phyloP scores from a whole-genome alignment of 106 monocot species.

The Posidonia australis region DNA sequence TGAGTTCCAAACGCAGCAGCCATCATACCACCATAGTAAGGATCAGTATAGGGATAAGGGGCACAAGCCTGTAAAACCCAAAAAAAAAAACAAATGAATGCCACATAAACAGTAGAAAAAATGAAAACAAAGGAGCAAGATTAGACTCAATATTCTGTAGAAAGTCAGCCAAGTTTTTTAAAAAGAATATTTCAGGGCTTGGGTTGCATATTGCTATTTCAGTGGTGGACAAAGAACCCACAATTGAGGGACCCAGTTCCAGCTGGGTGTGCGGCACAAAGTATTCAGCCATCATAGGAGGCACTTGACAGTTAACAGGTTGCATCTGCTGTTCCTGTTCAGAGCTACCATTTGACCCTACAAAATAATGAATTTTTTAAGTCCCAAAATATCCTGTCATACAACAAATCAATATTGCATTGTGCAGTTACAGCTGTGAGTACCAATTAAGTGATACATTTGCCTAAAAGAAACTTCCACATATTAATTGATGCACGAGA shows the following conservation, averaged over 20 bases:
- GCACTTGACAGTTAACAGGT: background rate
- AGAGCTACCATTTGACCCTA: slow-evolving; percentile 13
- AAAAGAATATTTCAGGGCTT: no score
- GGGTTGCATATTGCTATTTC: background rate
- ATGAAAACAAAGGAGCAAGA: no score
- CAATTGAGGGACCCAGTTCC: slow-evolving; percentile 35
- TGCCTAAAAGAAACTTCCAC: background rate
- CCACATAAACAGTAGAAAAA: no score
- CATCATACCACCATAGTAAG: slow-evolving; percentile 18
- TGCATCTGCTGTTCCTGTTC: slow-evolving; percentile 8
- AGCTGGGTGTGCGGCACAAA: slow-evolving; percentile 28
- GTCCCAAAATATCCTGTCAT: background rate
- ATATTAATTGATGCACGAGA: background rate
- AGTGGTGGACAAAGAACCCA: background rate
- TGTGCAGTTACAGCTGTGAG: background rate
- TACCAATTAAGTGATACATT: background rate
- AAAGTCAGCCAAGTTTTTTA: no score
- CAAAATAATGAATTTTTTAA: background rate
- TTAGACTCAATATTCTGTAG: no score
- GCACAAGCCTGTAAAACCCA: slow-evolving; percentile 19
- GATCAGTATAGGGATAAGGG: slow-evolving; percentile 19
- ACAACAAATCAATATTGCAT: background rate
- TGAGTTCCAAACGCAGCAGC: slow-evolving; percentile 18
- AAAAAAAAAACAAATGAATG: no score
- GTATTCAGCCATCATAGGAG: slow-evolving; percentile 22